Evolutionary conservation across 2,329 filamentous ascomycete species (phyloP).

Genomic region (Penicillium sp.): DNA sequence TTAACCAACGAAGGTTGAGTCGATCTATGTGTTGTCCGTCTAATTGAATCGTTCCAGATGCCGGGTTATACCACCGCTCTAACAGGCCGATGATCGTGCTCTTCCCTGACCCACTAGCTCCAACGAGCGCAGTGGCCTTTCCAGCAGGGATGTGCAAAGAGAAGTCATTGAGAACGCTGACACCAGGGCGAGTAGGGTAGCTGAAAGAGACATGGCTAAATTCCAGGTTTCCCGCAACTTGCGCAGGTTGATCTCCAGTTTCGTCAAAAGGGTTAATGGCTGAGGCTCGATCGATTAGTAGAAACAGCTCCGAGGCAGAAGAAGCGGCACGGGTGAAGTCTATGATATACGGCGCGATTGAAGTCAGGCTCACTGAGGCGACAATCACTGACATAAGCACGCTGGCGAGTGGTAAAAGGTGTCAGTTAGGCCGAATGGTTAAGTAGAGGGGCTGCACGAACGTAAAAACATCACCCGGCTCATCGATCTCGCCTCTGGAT

Average conservation of each 20-base stretch:
- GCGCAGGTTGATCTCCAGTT: constrained; percentile 17
- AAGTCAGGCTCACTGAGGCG: constrained; percentile 38
- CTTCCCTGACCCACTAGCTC: constrained; percentile 73
- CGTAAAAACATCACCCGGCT: constrained; percentile 33
- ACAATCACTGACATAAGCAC: constrained; percentile 35
- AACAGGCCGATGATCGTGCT: constrained; percentile 73
- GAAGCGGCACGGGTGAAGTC: constrained; percentile 46
- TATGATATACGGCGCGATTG: constrained; percentile 42
- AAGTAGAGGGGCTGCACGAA: constrained; percentile 7
- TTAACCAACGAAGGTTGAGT: constrained; percentile 35
- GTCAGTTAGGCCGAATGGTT: not conserved
- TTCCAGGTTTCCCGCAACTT: constrained; percentile 35
- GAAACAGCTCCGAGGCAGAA: constrained; percentile 47
- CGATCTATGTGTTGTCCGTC: constrained; percentile 43
- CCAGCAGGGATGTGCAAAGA: constrained; percentile 41
- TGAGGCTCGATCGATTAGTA: constrained; percentile 42
- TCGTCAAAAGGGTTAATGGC: constrained; percentile 38
- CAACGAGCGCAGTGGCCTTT: constrained; percentile 67
- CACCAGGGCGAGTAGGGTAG: constrained; percentile 46
- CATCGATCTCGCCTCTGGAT: constrained; percentile 31
- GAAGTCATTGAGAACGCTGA: constrained; percentile 39
- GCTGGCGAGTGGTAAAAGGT: constrained; percentile 5
- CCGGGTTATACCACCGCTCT: constrained; percentile 70
- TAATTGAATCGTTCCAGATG: constrained; percentile 39
- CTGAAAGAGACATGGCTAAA: constrained; percentile 46